Conservation (phyloP, 2,329 filamentous ascomycete species). For the Aspergillus awamori region DNA sequence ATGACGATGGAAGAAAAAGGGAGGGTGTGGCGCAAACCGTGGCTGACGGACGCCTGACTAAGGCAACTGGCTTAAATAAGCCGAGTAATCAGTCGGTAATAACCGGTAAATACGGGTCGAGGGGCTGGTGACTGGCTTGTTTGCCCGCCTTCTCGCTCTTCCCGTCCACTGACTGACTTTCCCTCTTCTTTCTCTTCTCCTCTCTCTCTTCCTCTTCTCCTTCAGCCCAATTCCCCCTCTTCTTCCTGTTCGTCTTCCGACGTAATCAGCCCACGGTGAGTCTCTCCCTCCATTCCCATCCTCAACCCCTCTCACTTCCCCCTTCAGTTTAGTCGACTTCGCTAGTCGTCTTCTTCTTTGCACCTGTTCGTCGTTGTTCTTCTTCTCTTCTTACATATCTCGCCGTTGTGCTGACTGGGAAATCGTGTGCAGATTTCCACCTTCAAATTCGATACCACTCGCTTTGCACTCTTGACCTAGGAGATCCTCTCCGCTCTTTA, state of each 20-base stretch:
- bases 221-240: slow-evolving; percentile 23
- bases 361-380: background rate
- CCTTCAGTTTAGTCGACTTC: slow-evolving; percentile 7
- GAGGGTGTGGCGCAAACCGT: background rate
- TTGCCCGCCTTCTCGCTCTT: background rate
- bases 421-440: slow-evolving; percentile 23
- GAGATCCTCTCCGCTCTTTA: slow-evolving; percentile 12
- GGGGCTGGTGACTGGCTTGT: background rate
- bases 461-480: slow-evolving; percentile 11
- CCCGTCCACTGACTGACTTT: background rate
- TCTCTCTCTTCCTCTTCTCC: slow-evolving; percentile 16
- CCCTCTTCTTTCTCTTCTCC: slow-evolving; percentile 8
- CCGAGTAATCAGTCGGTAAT: background rate
- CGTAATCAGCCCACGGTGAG: slow-evolving; percentile 25
- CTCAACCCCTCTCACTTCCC: slow-evolving; percentile 15
- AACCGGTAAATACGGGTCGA: background rate
- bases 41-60: background rate
- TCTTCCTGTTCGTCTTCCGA: slow-evolving; percentile 38
- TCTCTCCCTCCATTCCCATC: slow-evolving; percentile 12
- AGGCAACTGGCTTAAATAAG: background rate
- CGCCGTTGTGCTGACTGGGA: slow-evolving; percentile 11
- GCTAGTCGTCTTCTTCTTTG: background rate
- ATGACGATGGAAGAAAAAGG: background rate
- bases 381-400: slow-evolving; percentile 6
- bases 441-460: slow-evolving; percentile 20